Evolutionary conservation across 2,329 filamentous ascomycete genomes (phyloP).

Genomic region (Scytalidium sp.): DNA sequence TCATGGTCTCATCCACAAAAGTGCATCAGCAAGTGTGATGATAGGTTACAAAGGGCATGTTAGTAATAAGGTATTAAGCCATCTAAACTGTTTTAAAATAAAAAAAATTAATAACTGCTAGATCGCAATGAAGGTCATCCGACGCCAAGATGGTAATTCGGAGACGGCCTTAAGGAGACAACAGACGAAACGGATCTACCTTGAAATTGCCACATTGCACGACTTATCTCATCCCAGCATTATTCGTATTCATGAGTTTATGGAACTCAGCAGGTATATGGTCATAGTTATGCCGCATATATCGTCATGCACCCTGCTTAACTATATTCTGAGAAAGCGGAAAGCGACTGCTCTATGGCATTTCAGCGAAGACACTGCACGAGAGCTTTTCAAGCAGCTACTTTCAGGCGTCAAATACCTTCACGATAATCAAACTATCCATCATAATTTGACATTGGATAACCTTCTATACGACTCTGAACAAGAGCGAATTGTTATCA

Average conservation of each 20-base stretch:
- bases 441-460: neutral
- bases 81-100: no score
- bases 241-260: neutral
- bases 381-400: neutral
- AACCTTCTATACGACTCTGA: neutral
- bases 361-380: neutral
- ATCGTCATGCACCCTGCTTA: neutral
- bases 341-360: neutral
- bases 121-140: no score
- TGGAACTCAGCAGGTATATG: neutral
- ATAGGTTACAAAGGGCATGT: no score
- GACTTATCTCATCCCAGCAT: neutral
- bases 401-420: neutral
- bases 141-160: no score
- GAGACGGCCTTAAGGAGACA: no score
- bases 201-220: neutral
- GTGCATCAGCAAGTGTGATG: no score
- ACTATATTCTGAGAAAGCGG: neutral
- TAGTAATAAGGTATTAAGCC: no score
- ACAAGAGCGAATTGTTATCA: neutral
- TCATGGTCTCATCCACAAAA: no score
- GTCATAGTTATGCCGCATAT: neutral
- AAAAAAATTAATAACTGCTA: no score
- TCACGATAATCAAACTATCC: neutral
- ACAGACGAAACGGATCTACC: neutral